These are phyloP conservation scores for Thymus mandschuricus DNA, from an alignment of 257 asterid species.

Conservation along the genomic window DNA sequence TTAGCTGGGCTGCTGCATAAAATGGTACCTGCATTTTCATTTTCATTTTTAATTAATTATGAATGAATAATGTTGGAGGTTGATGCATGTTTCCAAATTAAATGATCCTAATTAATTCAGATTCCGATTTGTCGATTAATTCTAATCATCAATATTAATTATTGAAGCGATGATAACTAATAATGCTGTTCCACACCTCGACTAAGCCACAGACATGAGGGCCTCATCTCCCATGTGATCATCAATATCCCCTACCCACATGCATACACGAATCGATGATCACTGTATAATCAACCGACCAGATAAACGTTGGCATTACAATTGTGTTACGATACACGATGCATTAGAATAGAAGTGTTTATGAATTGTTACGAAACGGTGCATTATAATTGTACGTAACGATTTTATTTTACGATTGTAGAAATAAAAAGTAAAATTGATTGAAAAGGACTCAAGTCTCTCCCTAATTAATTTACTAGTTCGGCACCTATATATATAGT, in stretches of 20 bases:
- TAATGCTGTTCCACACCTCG: constrained; percentile 9
- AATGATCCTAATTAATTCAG: background rate
- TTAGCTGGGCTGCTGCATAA: constrained; percentile 68
- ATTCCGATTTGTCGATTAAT: background rate
- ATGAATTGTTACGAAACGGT: no score
- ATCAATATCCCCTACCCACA: constrained; percentile 28
- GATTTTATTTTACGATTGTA: no score
- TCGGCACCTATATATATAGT: no score
- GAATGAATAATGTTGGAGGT: background rate
- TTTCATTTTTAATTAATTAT: background rate
- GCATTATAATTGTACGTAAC: no score
- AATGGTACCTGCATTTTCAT: constrained; percentile 54
- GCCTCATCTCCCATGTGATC: constrained; percentile 30
- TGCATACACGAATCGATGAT: background rate
- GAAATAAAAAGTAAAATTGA: no score
- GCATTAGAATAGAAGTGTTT: no score
- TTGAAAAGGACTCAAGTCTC: no score
- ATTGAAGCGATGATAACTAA: constrained; percentile 28
- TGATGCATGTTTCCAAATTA: background rate
- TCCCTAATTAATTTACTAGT: no score
- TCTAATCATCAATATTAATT: background rate
- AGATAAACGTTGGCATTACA: no score
- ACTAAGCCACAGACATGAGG: constrained; percentile 24
- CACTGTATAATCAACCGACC: no score
- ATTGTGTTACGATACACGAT: no score